Evolutionary conservation across 176 grass and related monocot species (phyloP).

Genomic region (Secale cereale): DNA sequence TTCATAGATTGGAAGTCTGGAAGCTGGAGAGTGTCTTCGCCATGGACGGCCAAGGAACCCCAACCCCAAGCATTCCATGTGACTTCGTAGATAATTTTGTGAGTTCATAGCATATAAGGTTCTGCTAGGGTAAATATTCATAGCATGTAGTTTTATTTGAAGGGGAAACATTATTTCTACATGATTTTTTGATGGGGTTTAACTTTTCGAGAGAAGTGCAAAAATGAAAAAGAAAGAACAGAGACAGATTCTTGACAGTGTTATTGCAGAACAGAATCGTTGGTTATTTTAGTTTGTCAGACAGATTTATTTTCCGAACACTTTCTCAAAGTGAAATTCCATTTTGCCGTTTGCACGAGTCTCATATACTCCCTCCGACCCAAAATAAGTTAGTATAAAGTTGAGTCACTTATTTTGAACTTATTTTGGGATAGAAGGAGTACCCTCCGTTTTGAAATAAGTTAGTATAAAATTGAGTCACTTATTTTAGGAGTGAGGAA

Average conservation of each 20-base stretch:
- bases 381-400: too few species aligned
- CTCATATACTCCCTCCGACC: too few species aligned
- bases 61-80: background rate
- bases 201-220: background rate
- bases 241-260: background rate
- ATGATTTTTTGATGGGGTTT: background rate
- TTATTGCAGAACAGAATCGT: background rate
- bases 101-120: slow-evolving; percentile 18
- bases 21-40: background rate
- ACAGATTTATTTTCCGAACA: background rate
- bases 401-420: too few species aligned
- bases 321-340: background rate
- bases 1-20: slow-evolving; percentile 1
- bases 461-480: too few species aligned
- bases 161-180: background rate
- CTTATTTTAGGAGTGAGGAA: too few species aligned
- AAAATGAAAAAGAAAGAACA: background rate
- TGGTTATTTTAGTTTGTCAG: background rate
- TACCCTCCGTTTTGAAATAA: too few species aligned
- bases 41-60: background rate
- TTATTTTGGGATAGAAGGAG: too few species aligned
- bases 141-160: background rate
- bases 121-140: background rate
- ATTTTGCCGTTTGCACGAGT: too few species aligned
- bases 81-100: background rate